phyloP scores from a whole-genome alignment of 169 alveolate genomes.

The Plasmodium knowlesi region DNA sequence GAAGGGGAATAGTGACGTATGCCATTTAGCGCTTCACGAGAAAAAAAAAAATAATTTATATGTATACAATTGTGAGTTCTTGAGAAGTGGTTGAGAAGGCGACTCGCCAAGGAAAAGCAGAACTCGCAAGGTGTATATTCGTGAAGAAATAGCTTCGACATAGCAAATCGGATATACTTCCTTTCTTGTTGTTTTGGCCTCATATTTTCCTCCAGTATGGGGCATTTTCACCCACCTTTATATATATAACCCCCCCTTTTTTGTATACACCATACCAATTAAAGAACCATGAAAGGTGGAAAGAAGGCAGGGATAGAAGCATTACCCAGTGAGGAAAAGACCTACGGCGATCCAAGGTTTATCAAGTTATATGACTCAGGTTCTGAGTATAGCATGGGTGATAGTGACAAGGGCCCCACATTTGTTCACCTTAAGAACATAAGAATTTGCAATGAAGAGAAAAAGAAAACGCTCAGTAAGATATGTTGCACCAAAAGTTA shows the following conservation, averaged over 20 bases:
- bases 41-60: no score
- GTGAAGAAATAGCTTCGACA: background rate
- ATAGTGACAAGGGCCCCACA: background rate
- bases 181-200: background rate
- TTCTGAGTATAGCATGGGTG: background rate
- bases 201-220: background rate
- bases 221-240: background rate
- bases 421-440: constrained; percentile 26
- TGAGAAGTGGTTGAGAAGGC: background rate
- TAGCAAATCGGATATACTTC: background rate
- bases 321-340: background rate
- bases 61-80: background rate
- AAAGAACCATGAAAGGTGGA: background rate
- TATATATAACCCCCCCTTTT: background rate
- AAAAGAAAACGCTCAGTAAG: constrained; percentile 34
- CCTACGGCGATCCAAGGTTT: background rate
- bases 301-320: background rate
- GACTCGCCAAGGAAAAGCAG: background rate
- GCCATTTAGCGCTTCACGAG: background rate
- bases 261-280: background rate
- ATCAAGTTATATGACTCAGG: constrained; percentile 35
- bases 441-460: constrained; percentile 43
- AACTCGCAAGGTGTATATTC: background rate
- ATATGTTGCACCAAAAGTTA: constrained; percentile 65
- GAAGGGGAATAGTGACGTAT: background rate